Evolutionary conservation across 352 stramenopile genomes (phyloP).

Genomic region (Phytophthora vignae): DNA sequence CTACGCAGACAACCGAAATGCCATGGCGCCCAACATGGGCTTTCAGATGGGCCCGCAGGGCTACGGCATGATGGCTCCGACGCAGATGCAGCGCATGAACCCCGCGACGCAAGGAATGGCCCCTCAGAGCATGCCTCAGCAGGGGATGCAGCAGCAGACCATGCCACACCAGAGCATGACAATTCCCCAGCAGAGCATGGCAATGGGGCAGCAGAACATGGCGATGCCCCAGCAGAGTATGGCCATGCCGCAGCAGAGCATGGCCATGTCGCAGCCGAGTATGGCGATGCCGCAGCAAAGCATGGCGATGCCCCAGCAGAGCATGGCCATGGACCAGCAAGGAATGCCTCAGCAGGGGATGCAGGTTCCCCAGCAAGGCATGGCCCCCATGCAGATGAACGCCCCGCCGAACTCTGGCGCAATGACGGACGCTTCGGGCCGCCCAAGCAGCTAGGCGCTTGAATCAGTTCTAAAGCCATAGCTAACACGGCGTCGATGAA

Average conservation of each 20-base stretch:
- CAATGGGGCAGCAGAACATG: conserved; percentile 33
- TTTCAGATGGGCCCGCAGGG: conserved; percentile 52
- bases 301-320: conserved; percentile 26
- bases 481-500: conserved; percentile 3
- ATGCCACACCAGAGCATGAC: conserved; percentile 19
- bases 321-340: conserved; percentile 35
- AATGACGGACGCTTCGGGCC: conserved; percentile 27
- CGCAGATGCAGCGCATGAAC: conserved; percentile 47
- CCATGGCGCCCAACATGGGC: conserved; percentile 49
- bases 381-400: conserved; percentile 45
- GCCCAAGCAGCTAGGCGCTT: conserved; percentile 25
- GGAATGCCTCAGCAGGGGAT: conserved; percentile 35
- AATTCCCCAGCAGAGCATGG: conserved; percentile 3
- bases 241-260: conserved; percentile 32
- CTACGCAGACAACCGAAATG: conserved; percentile 45
- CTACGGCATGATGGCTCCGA: conserved; percentile 60
- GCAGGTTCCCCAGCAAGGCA: conserved; percentile 35
- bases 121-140: conserved; percentile 41
- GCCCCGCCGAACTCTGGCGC: conserved; percentile 27
- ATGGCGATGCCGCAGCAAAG: conserved; percentile 32
- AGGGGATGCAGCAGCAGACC: conserved; percentile 37
- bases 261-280: conserved; percentile 36
- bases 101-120: conserved; percentile 42
- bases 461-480: conserved; percentile 1
- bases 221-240: conserved; percentile 41